Base-by-base conservation (phyloP, 1,284 basidiomycete genomes). In the Schizophyllum amplum region DNA sequence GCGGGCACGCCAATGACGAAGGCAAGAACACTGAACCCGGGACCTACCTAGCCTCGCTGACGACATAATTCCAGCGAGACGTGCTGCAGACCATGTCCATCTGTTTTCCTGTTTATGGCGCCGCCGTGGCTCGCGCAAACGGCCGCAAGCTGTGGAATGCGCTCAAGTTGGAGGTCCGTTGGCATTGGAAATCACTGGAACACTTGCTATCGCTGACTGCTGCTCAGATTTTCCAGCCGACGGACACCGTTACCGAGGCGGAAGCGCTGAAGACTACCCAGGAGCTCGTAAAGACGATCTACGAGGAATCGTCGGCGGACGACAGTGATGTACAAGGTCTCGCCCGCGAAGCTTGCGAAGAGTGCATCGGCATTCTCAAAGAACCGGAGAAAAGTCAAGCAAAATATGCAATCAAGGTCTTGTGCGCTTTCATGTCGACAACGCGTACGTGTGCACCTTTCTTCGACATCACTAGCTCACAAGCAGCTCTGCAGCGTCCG, bases 311-410 rank as follows among this genome's bases (percentile, higher is more conserved):
- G 20, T 64, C 65, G 2, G 69, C 68, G 58, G 62, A 66, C 1
- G 67, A 73, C 47, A 72, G 75, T 52, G 72, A 80, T 60, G 69
- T 83, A 51, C 72, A 81, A 63, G 74, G 83, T 9, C 74, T 96
- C 0, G 87, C 86, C 4, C 81, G 80, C 63, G 83, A 87, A 42
- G 86, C 89, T 0, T 88, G 87, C 60, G 81, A 86, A 58, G 90
- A 95, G 66, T 93, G 90, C 64, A 75, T 94, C 11, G 78, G 81
- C 33, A 83, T 89, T 47, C 71, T 98, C 51, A 81, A 83, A 49
- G 90, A 95, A 66, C 93, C 94, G 0, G 94, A 97, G 70, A 98
- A 97, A 73, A 89, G 81, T 67, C 89, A 92, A 68, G 92, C 94
- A 0, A 84, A 86, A 63, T 85, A 89, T 51, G 92, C 92, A 0